Evolutionary conservation across 139 green algal genomes (phyloP).

Genomic region (Coelastrella sp.): DNA sequence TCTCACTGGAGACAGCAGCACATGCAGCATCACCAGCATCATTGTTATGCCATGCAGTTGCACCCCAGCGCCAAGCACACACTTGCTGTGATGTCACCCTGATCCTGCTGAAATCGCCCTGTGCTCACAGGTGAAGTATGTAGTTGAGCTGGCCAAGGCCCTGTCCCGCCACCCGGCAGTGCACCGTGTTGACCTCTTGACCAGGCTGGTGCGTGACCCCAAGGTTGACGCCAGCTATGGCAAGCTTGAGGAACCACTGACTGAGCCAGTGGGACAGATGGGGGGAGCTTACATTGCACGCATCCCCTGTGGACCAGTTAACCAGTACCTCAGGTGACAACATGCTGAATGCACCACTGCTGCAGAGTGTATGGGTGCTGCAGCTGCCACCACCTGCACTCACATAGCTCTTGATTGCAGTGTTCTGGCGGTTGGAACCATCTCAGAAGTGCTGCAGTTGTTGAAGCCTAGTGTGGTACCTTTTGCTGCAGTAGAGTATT

Average conservation of each 20-base stretch:
- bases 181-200: conserved; percentile 95
- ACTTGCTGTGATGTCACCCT: neutral
- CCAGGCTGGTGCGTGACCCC: conserved; percentile 82
- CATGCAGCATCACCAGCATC: neutral
- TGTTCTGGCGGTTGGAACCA: too few relatives aligned
- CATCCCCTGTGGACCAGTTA: conserved; percentile 78
- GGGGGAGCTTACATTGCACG: conserved; percentile 93
- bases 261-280: conserved; percentile 55
- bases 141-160: conserved; percentile 93
- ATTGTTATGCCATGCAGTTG: neutral
- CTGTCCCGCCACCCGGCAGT: conserved; percentile 90
- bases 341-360: neutral
- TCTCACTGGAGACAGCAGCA: too few relatives aligned
- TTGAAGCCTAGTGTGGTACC: too few relatives aligned
- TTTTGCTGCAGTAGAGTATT: too few relatives aligned
- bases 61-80: neutral
- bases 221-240: conserved; percentile 81
- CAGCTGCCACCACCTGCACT: too few relatives aligned
- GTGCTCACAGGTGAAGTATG: conserved; percentile 90
- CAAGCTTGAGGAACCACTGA: conserved; percentile 81
- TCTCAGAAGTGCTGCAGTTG: too few relatives aligned
- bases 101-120: neutral
- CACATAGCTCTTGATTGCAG: too few relatives aligned
- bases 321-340: conserved; percentile 79
- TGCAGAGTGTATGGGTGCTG: too few relatives aligned